A percentile compares a stretch with the other conserved stretches of the same genome.
Evolutionary conservation across 2,329 filamentous ascomycete species (phyloP).

Genomic region (Alternaria panax): DNA sequence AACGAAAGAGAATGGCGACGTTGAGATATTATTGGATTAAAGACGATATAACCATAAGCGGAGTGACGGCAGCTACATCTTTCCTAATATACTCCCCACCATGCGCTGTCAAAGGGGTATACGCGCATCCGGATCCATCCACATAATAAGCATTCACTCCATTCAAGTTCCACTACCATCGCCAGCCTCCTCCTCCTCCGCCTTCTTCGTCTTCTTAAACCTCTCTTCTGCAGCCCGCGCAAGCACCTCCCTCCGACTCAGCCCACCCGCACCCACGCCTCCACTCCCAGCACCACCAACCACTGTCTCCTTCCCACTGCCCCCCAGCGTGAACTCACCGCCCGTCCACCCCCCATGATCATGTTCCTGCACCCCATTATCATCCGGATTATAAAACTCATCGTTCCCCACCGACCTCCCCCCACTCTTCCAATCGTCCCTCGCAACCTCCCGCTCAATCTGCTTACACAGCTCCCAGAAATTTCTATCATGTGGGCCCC

Average conservation of each 20-base stretch:
- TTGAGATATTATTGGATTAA: background rate
- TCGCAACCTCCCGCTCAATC: constrained; percentile 87
- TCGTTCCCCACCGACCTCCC: constrained; percentile 57
- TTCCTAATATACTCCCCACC: too few relatives aligned
- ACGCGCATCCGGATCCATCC: background rate
- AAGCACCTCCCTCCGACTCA: constrained; percentile 76
- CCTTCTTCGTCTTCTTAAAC: constrained; percentile 59
- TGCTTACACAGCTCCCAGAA: constrained; percentile 91
- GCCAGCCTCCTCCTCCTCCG: constrained; percentile 47
- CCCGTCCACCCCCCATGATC: constrained; percentile 56
- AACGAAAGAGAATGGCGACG: too few relatives aligned
- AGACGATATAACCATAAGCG: background rate
- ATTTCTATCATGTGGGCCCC: constrained; percentile 79
- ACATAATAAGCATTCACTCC: background rate
- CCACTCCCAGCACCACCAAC: constrained; percentile 35
- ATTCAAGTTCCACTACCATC: background rate
- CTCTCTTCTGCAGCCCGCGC: constrained; percentile 77
- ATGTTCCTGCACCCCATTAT: constrained; percentile 32
- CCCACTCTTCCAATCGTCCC: constrained; percentile 77
- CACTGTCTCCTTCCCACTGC: constrained; percentile 27
- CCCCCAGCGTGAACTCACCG: constrained; percentile 50
- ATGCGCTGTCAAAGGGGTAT: constrained; percentile 6
- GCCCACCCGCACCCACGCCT: constrained; percentile 48
- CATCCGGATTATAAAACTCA: constrained; percentile 42
- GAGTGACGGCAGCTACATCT: background rate